Evolutionary conservation across 2,329 filamentous ascomycete genomes (phyloP).

Genomic region (Diaporthe vaccinii): DNA sequence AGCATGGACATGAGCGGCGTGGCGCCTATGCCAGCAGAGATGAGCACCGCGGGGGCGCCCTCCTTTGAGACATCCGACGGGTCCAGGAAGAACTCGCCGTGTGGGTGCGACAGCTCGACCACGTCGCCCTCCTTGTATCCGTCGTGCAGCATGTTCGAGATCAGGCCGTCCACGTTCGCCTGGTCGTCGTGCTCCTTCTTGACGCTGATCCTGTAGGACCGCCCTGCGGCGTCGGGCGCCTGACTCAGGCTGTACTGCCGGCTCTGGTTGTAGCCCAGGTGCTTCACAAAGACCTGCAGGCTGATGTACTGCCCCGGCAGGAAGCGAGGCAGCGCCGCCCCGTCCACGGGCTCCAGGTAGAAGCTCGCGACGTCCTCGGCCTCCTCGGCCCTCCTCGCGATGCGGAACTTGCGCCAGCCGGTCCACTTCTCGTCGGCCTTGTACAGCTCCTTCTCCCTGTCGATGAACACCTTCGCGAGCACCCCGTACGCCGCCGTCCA

Average conservation of each 20-base stretch:
- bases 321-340: conserved; percentile 68
- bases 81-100: conserved; percentile 74
- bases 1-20: conserved; percentile 77
- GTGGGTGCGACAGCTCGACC: conserved; percentile 68
- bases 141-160: conserved; percentile 67
- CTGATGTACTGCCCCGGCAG: conserved; percentile 82
- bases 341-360: conserved; percentile 77
- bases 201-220: conserved; percentile 80
- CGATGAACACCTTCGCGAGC: conserved; percentile 79
- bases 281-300: conserved; percentile 72
- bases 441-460: conserved; percentile 73
- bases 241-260: conserved; percentile 83
- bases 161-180: conserved; percentile 58
- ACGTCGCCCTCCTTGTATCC: conserved; percentile 63
- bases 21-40: conserved; percentile 78
- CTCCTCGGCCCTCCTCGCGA: conserved; percentile 69
- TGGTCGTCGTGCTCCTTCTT: conserved; percentile 69
- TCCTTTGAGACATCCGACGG: conserved; percentile 54
- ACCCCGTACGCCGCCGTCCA: conserved; percentile 81
- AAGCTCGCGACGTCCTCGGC: conserved; percentile 75
- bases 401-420: conserved; percentile 65
- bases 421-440: conserved; percentile 59
- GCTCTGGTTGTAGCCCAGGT: conserved; percentile 75
- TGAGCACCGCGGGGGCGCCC: conserved; percentile 70
- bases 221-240: conserved; percentile 59